Conservation (phyloP, 1,284 basidiomycete genomes). For the Hymenochaete sp. region DNA sequence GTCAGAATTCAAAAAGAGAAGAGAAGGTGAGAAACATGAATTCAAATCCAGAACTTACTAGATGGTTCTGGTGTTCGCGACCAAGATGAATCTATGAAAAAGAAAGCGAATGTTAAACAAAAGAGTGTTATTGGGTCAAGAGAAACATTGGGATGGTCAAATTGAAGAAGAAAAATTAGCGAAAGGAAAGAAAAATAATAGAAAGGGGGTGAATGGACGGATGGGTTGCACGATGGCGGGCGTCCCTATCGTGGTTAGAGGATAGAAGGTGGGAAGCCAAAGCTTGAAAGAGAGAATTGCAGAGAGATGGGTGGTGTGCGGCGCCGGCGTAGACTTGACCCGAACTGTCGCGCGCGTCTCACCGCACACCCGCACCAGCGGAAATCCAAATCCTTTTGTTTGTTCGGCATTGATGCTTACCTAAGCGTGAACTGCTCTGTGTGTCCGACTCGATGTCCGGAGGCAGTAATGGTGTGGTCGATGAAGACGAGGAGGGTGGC, state of each 20-base stretch:
- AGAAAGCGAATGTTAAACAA: too few relatives aligned
- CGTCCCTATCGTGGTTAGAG: too few relatives aligned
- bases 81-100: too few relatives aligned
- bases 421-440: too few relatives aligned
- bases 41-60: conserved; percentile 9
- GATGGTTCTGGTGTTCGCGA: conserved; percentile 2
- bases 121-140: not conserved
- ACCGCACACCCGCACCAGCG: too few relatives aligned
- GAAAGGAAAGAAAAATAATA: not conserved
- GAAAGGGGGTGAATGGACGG: conserved; percentile 8
- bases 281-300: too few relatives aligned
- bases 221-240: not conserved
- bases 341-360: too few relatives aligned
- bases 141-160: conserved; percentile 10
- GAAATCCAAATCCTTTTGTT: too few relatives aligned
- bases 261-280: too few relatives aligned
- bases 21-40: conserved; percentile 7
- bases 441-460: not conserved
- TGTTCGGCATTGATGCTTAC: too few relatives aligned
- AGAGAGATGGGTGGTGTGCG: too few relatives aligned
- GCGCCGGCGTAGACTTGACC: too few relatives aligned
- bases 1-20: conserved; percentile 11
- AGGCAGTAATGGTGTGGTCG: not conserved
- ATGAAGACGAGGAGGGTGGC: not conserved
- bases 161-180: conserved; percentile 9